phyloP scores from a whole-genome alignment of 139 green algal genomes.

The Trebouxia sp. region DNA sequence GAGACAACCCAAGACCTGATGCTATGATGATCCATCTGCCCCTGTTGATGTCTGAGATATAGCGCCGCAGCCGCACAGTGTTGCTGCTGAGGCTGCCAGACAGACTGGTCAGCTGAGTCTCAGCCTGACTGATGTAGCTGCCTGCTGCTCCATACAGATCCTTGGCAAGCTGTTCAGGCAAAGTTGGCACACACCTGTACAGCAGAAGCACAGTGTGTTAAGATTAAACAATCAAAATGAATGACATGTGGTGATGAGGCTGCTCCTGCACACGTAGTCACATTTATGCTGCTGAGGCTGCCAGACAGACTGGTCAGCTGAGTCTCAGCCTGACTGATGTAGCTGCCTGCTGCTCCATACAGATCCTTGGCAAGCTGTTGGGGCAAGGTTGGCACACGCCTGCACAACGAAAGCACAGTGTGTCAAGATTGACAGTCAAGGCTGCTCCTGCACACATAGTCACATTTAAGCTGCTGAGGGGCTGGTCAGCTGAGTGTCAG shows the following conservation, averaged over 20 bases:
- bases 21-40: slow-evolving; percentile 66
- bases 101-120: not conserved
- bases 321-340: not conserved
- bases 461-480: slow-evolving; percentile 14
- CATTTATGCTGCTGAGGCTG: slow-evolving; percentile 15
- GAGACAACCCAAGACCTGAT: too few relatives aligned
- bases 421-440: not conserved
- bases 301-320: not conserved
- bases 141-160: not conserved
- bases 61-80: slow-evolving; percentile 33
- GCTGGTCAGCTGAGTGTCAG: not conserved
- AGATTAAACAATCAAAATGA: not conserved
- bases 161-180: not conserved
- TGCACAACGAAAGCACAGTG: not conserved
- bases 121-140: not conserved
- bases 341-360: not conserved
- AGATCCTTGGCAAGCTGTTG: not conserved
- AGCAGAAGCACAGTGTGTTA: not conserved
- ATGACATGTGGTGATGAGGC: not conserved
- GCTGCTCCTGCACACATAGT: too few relatives aligned
- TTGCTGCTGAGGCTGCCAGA: slow-evolving; percentile 29
- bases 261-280: too few relatives aligned
- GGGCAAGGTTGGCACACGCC: slow-evolving; percentile 9
- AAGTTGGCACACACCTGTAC: slow-evolving; percentile 20
- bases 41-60: slow-evolving; percentile 50